Percentiles rank a stretch among this genome's conserved stretches.
Conservation (phyloP, 257 asterid species). For the Galeopsis tetrahit region DNA sequence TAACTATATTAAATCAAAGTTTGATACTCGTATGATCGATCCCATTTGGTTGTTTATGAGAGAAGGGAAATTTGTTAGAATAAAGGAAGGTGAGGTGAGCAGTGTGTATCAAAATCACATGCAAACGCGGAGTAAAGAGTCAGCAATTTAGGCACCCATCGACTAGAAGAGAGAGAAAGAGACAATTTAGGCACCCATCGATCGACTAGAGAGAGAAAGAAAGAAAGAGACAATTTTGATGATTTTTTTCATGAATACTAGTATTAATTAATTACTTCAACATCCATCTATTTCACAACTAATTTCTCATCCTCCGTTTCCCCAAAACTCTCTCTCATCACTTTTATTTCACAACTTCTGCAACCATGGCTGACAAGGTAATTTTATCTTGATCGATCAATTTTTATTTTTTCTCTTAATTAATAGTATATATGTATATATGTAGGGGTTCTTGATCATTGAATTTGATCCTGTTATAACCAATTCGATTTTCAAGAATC, state of each 20-base stretch:
- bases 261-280: conserved; percentile 1
- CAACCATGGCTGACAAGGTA: conserved; percentile 51
- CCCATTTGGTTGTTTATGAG: too few relatives aligned
- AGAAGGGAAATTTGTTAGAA: background rate
- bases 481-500: background rate
- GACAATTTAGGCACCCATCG: background rate
- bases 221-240: conserved; percentile 26
- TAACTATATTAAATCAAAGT: background rate
- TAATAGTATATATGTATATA: too few relatives aligned
- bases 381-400: background rate
- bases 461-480: background rate
- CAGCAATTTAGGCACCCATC: conserved; percentile 34
- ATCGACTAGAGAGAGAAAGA: too few relatives aligned
- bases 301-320: background rate
- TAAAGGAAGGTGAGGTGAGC: conserved; percentile 31
- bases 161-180: background rate
- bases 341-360: background rate
- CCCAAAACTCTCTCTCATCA: conserved; percentile 24
- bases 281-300: conserved; percentile 3
- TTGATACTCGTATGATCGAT: too few relatives aligned
- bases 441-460: conserved; percentile 17
- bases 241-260: conserved; percentile 34
- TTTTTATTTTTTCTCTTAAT: background rate
- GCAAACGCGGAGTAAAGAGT: conserved; percentile 40
- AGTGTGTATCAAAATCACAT: conserved; percentile 49